Evolutionary conservation across 352 stramenopile species (phyloP), one percentile per base, ranked within the genome.

Genomic region (Thalassiosira mediterranea): DNA sequence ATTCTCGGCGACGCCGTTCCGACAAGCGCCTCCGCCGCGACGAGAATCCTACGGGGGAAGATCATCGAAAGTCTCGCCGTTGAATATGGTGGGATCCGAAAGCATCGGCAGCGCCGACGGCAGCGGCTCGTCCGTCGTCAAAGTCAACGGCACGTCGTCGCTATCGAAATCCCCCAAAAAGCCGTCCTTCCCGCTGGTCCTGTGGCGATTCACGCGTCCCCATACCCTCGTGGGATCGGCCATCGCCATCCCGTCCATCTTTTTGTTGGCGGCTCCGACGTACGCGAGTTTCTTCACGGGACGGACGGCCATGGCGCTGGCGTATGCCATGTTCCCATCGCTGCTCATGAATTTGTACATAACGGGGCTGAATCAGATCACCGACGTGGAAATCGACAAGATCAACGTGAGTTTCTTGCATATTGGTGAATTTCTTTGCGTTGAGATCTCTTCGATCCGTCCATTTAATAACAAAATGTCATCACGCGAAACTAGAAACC

Each of bases 281-380:
- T 88, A 88, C 62, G 25, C 26, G 21, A 56, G 61, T 8, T 78
- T 82, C 34, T 81, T 91, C 28, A 85, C 86, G 8, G 21, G 47
- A 7, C 31, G 52, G 42, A 76, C 52, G 11, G 37, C 88, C 1
- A 8, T 56, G 1, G 73, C 85, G 13, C 86, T 94, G 26, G 0
- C 86, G 7, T 91, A 84, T 70, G 89, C 91, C 1, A 81, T 93
- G 47, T 38, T 94, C 48, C 92, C 92, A 23, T 79, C 91, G 1
- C 72, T 95, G 10, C 75, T 95, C 13, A 94, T 95, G 74, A 96
- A 96, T 76, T 56, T 95, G 17, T 95, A 94, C 81, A 95, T 96
- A 61, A 96, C 92, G 0, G 92, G 92, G 25, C 72, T 96, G n/a
- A 96, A 96, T 76, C 92, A 96, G 86, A 88, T 96, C 47, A 94